Evolutionary conservation across 495 filamentous ascomycete genomes (phyloP).

Genomic region (Neurospora hispaniola): DNA sequence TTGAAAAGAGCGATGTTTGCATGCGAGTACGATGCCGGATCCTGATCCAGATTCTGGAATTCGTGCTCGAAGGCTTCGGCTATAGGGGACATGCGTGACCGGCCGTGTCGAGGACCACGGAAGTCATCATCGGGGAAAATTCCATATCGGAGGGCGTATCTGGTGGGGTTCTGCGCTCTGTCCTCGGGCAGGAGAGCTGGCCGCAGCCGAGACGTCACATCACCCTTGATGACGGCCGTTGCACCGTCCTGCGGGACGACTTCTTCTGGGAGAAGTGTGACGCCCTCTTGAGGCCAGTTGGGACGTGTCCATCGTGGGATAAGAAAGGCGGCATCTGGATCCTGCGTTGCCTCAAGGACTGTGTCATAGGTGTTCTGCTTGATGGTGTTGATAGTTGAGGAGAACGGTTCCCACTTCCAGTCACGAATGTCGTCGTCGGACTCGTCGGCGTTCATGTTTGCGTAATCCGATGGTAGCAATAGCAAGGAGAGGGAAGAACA

Average conservation of each 20-base stretch:
- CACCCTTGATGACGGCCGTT: slow-evolving; percentile 1
- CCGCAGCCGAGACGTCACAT: slow-evolving; percentile 10
- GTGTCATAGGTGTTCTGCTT: background rate
- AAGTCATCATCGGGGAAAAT: slow-evolving; percentile 17
- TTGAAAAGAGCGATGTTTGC: slow-evolving; percentile 3
- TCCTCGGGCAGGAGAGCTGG: slow-evolving; percentile 23
- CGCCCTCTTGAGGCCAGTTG: background rate
- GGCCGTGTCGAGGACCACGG: slow-evolving; percentile 9
- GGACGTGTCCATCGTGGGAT: background rate
- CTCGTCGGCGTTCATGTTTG: background rate
- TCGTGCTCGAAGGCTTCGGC: background rate
- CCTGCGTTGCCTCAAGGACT: background rate
- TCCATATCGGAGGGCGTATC: slow-evolving; percentile 24
- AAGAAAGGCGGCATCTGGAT: background rate
- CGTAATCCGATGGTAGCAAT: background rate
- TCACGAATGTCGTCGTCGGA: background rate
- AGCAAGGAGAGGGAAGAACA: background rate
- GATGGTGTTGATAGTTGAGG: fast-evolving
- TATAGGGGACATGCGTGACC: slow-evolving; percentile 26
- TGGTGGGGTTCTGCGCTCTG: slow-evolving; percentile 14
- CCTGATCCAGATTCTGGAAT: background rate
- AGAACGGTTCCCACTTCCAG: background rate
- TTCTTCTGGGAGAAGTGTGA: background rate
- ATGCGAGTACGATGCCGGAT: background rate
- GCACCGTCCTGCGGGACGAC: background rate